Conservation (phyloP, 2,329 filamentous ascomycete species). For the Tolypocladium nubicola region DNA sequence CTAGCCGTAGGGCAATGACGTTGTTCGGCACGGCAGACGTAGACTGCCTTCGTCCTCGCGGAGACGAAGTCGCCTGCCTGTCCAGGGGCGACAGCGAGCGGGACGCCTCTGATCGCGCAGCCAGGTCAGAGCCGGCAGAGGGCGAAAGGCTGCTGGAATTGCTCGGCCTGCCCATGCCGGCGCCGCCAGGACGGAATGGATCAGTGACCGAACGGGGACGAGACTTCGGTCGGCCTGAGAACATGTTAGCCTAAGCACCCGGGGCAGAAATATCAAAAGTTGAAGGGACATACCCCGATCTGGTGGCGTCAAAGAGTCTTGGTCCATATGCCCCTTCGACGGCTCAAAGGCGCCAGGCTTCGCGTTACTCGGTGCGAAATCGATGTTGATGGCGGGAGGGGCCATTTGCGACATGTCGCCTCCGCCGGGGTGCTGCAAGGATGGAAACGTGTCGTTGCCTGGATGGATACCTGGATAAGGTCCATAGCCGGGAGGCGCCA, state of each 20-base stretch:
- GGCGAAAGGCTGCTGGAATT: constrained; percentile 36
- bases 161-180: constrained; percentile 26
- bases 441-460: constrained; percentile 39
- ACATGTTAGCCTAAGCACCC: neutral
- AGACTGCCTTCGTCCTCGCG: constrained; percentile 41
- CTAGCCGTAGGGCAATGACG: constrained; percentile 75
- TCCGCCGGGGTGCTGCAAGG: constrained; percentile 33
- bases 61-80: constrained; percentile 30
- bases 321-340: constrained; percentile 53
- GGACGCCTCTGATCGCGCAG: constrained; percentile 34
- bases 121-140: constrained; percentile 34
- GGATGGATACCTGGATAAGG: constrained; percentile 26
- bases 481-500: constrained; percentile 29
- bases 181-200: constrained; percentile 41
- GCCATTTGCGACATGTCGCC: constrained; percentile 68
- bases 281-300: constrained; percentile 43
- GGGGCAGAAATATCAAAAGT: constrained; percentile 2
- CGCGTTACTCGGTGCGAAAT: constrained; percentile 69
- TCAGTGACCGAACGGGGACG: constrained; percentile 49
- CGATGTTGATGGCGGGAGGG: constrained; percentile 90
- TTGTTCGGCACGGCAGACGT: constrained; percentile 54
- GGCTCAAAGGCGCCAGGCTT: constrained; percentile 27
- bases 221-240: constrained; percentile 34
- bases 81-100: constrained; percentile 51
- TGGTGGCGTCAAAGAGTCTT: constrained; percentile 77